A percentile compares a stretch with the other conserved stretches of the same genome.
phyloP scores from a whole-genome alignment of 2,329 filamentous ascomycete genomes.

The Neocatenulostroma microsporum region DNA sequence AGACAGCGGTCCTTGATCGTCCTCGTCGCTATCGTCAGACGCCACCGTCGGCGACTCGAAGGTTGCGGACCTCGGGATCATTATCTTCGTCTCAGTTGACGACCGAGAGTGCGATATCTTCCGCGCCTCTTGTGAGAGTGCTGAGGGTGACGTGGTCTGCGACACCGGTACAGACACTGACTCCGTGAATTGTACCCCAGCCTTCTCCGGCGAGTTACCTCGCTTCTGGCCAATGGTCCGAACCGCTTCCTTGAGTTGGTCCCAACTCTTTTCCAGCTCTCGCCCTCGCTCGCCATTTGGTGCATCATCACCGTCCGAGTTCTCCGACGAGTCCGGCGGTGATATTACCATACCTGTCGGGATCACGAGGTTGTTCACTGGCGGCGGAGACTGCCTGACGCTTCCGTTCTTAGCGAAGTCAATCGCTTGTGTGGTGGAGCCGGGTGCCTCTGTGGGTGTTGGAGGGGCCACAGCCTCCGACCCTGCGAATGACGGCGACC shows the following conservation, averaged over 20 bases:
- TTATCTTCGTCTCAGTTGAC: slow-evolving; percentile 49
- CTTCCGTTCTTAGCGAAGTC: slow-evolving; percentile 46
- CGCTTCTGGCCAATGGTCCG: slow-evolving; percentile 65
- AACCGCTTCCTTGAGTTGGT: slow-evolving; percentile 73
- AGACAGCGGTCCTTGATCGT: slow-evolving; percentile 29
- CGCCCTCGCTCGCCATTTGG: slow-evolving; percentile 24
- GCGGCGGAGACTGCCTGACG: slow-evolving; percentile 76
- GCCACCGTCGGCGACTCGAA: slow-evolving; percentile 38
- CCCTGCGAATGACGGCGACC: slow-evolving; percentile 47
- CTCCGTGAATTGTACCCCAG: slow-evolving; percentile 11
- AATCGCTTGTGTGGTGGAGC: slow-evolving; percentile 11
- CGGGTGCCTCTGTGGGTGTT: slow-evolving; percentile 23
- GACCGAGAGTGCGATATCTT: slow-evolving; percentile 57
- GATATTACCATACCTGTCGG: slow-evolving; percentile 81
- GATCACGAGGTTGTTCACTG: slow-evolving; percentile 66
- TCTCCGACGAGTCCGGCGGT: slow-evolving; percentile 74
- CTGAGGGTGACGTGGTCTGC: slow-evolving; percentile 27
- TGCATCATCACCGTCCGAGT: slow-evolving; percentile 67
- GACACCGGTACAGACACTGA: slow-evolving; percentile 29
- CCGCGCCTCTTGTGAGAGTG: slow-evolving; percentile 47
- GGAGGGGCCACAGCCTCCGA: slow-evolving; percentile 19
- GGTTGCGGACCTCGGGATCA: slow-evolving; percentile 35
- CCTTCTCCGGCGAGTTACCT: slow-evolving; percentile 48
- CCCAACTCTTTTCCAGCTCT: slow-evolving; percentile 41
- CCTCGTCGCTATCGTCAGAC: slow-evolving; percentile 48